Evolutionary conservation across 441 rosid species (phyloP).

Genomic region (Sinapis alba): DNA sequence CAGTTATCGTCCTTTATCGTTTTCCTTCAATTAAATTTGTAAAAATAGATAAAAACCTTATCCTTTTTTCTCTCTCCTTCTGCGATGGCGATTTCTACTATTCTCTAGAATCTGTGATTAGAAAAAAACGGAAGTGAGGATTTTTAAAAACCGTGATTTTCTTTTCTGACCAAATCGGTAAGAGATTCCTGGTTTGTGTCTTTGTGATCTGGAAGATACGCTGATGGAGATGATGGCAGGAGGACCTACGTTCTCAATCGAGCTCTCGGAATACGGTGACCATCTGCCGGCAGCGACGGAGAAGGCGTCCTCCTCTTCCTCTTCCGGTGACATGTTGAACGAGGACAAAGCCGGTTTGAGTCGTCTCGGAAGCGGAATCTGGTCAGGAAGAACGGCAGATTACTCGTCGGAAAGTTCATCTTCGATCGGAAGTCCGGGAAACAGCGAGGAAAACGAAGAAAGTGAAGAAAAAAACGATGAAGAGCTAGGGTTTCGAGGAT

Average conservation of each 20-base stretch:
- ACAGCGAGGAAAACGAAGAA: constrained; percentile 56
- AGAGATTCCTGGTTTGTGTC: not conserved
- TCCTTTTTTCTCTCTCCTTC: constrained; percentile 24
- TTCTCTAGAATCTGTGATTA: constrained; percentile 28
- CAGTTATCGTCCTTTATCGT: constrained; percentile 30
- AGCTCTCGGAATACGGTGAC: constrained; percentile 34
- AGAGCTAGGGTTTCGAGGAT: constrained; percentile 23
- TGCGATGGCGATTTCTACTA: constrained; percentile 35
- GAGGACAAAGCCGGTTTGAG: constrained; percentile 9
- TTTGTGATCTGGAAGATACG: not conserved
- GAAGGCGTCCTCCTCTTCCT: constrained; percentile 28
- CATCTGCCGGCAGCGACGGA: constrained; percentile 35
- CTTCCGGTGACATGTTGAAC: not conserved
- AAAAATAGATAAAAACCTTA: constrained; percentile 25
- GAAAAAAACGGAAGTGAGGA: not conserved
- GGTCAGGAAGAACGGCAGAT: constrained; percentile 41
- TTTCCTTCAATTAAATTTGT: constrained; percentile 15
- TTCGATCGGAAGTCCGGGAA: constrained; percentile 76
- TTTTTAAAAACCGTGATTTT: constrained; percentile 11
- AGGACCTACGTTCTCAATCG: constrained; percentile 56
- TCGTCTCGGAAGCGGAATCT: constrained; percentile 34
- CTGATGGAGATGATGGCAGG: constrained; percentile 62
- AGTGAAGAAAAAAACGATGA: constrained; percentile 51
- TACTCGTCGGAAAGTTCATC: constrained; percentile 63
- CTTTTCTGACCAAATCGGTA: constrained; percentile 15